Evolutionary conservation across 345 rosid genomes (phyloP).

Genomic region (Theobroma cacao): DNA sequence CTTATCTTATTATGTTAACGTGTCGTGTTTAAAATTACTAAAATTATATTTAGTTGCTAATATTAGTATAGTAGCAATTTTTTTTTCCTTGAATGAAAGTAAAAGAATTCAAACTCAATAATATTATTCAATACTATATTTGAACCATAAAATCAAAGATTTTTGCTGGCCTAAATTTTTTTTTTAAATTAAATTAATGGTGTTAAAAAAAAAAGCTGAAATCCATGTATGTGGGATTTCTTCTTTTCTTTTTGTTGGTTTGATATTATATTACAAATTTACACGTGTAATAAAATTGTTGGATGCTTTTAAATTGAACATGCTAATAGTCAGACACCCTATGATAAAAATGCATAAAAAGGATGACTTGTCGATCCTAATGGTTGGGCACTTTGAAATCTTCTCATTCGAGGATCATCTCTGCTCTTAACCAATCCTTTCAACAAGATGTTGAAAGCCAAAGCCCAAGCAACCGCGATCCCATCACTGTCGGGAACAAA

Average conservation of each 20-base stretch:
- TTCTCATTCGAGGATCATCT: background rate
- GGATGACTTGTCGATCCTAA: background rate
- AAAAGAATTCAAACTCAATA: background rate
- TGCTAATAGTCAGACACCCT: background rate
- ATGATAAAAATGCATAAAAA: slow-evolving; percentile 1
- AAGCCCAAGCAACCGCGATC: background rate
- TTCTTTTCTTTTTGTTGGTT: background rate
- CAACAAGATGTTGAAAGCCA: background rate
- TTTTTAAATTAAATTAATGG: background rate
- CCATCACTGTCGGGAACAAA: too few relatives aligned
- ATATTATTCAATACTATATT: background rate
- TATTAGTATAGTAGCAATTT: too few relatives aligned
- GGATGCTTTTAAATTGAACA: background rate
- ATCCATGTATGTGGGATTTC: too few relatives aligned
- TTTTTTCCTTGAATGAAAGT: background rate
- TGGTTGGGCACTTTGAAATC: background rate
- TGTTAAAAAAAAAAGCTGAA: too few relatives aligned
- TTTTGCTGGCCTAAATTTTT: background rate
- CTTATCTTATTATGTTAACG: too few relatives aligned
- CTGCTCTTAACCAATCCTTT: background rate
- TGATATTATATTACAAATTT: background rate
- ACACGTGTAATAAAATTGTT: background rate
- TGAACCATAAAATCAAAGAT: background rate
- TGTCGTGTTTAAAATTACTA: too few relatives aligned
- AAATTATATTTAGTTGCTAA: too few relatives aligned